Evolutionary conservation across 2,329 filamentous ascomycete species (phyloP).

Genomic region (Thelonectria discophora): DNA sequence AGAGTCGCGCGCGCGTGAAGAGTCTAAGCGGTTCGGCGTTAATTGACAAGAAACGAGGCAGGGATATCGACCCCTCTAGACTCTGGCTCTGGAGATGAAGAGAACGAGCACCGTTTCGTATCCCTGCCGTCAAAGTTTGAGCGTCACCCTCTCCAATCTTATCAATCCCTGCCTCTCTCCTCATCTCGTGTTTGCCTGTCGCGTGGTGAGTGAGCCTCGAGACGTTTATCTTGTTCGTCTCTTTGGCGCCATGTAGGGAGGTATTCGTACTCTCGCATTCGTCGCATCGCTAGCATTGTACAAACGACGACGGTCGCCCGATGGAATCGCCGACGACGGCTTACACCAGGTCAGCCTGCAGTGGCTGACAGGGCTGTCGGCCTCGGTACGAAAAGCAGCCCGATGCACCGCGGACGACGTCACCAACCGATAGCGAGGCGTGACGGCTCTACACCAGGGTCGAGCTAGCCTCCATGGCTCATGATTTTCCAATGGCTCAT

Average conservation of each 20-base stretch:
- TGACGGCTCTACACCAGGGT: constrained; percentile 27
- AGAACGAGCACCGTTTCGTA: constrained; percentile 30
- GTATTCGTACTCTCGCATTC: constrained; percentile 30
- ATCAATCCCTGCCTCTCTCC: constrained; percentile 28
- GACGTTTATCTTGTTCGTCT: constrained; percentile 2
- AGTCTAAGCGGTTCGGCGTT: constrained; percentile 3
- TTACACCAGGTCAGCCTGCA: background rate
- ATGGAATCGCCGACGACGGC: background rate
- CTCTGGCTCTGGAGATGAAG: constrained; percentile 12
- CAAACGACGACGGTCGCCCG: background rate
- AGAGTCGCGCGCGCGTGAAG: background rate
- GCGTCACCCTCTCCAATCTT: constrained; percentile 37
- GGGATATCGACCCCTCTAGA: background rate
- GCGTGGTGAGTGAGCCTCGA: constrained; percentile 13
- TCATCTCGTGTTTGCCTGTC: constrained; percentile 13
- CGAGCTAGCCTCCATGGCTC: constrained; percentile 18
- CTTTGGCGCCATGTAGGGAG: too few species aligned
- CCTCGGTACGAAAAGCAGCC: constrained; percentile 27
- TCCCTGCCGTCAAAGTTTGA: constrained; percentile 34
- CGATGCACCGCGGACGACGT: constrained; percentile 28
- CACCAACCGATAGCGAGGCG: constrained; percentile 31
- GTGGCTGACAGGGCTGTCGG: constrained; percentile 23
- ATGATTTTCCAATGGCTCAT: constrained; percentile 22
- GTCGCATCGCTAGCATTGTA: background rate
- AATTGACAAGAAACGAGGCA: background rate